Percentiles rank a stretch among this genome's conserved stretches.
Conservation (phyloP, 108 stramenopile genomes). For the Phaeodactylum tricornutum region DNA sequence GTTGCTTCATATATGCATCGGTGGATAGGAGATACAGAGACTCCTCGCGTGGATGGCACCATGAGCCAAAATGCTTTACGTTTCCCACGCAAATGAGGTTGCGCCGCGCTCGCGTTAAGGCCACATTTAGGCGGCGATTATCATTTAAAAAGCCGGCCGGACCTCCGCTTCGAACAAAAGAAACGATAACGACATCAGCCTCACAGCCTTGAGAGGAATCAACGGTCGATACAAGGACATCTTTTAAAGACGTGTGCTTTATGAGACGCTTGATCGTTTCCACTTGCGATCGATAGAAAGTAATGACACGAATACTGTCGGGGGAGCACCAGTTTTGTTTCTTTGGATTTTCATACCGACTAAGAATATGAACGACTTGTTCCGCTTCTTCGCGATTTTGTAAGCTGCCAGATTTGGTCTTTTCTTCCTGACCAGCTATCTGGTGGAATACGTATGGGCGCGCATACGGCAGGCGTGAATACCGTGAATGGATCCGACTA, state of each 20-base stretch:
- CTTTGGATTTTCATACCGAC: not conserved
- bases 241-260: constrained; percentile 15
- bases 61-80: too few species aligned
- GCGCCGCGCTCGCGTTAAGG: constrained; percentile 55
- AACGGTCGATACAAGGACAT: constrained; percentile 64
- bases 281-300: constrained; percentile 80
- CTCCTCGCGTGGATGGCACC: too few species aligned
- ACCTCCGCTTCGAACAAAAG: constrained; percentile 53
- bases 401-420: constrained; percentile 39
- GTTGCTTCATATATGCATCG: too few species aligned
- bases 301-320: constrained; percentile 68
- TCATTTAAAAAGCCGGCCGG: constrained; percentile 66
- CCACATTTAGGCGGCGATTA: constrained; percentile 78
- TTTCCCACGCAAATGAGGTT: constrained; percentile 77
- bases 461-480: constrained; percentile 12
- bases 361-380: constrained; percentile 21
- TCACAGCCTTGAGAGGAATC: constrained; percentile 83
- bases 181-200: constrained; percentile 69
- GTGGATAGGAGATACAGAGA: too few species aligned
- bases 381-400: constrained; percentile 52
- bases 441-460: constrained; percentile 49
- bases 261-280: constrained; percentile 35
- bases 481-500: constrained; percentile 12
- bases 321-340: constrained; percentile 31
- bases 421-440: constrained; percentile 31